phyloP scores from a whole-genome alignment of 805 yeast species.

The Metschnikowia lochheadii region DNA sequence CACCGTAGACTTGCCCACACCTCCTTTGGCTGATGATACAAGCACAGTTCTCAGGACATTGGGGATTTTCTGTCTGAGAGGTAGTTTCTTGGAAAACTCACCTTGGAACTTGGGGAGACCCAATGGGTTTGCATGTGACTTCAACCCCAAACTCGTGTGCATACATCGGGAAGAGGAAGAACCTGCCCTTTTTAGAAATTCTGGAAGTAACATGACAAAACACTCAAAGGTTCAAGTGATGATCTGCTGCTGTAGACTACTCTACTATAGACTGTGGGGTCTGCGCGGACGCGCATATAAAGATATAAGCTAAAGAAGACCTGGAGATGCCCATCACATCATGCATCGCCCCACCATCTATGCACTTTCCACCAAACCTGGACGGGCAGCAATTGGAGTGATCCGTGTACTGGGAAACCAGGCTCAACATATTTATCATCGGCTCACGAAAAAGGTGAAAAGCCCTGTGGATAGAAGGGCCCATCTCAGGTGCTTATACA shows the following conservation, averaged over 20 bases:
- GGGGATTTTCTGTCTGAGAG: conserved; percentile 51
- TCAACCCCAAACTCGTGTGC: neutral
- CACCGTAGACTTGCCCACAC: conserved; percentile 78
- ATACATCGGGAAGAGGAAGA: neutral
- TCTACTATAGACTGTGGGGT: neutral
- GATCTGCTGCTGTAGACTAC: neutral
- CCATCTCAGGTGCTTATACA: conserved; percentile 53
- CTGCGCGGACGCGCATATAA: neutral
- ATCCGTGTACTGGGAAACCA: conserved; percentile 77
- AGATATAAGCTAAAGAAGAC: neutral
- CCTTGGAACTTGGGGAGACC: conserved; percentile 30
- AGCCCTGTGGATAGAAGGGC: conserved; percentile 52
- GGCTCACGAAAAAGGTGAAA: conserved; percentile 40
- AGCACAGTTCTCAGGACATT: conserved; percentile 60
- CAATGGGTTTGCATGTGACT: conserved; percentile 36
- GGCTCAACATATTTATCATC: conserved; percentile 41
- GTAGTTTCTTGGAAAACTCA: conserved; percentile 28
- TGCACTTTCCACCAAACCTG: conserved; percentile 82
- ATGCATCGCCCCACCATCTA: conserved; percentile 63
- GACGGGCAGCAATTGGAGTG: conserved; percentile 83
- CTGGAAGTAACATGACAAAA: neutral
- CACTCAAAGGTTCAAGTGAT: neutral
- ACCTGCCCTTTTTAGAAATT: neutral
- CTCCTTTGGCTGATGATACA: conserved; percentile 76
- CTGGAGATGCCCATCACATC: neutral